These are phyloP conservation scores for Dactylonectria macrodidyma DNA, from an alignment of 2,329 filamentous ascomycete species.

Conservation along the genomic window DNA sequence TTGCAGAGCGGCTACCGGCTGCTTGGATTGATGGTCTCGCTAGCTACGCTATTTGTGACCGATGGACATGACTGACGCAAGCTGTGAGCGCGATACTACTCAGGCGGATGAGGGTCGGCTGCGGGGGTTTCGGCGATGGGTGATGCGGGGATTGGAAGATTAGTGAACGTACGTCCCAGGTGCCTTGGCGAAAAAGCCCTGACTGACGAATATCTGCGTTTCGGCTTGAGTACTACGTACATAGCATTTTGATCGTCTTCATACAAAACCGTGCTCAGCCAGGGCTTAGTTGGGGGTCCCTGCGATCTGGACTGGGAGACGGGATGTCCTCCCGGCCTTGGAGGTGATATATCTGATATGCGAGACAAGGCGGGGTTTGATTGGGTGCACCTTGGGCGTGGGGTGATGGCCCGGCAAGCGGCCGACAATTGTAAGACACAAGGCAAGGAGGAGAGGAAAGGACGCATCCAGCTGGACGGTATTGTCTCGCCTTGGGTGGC, in stretches of 20 bases:
- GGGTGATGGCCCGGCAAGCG: neutral
- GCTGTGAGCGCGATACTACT: neutral
- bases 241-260: neutral
- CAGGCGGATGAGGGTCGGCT: neutral
- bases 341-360: neutral
- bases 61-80: neutral
- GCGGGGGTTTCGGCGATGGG: neutral
- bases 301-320: neutral
- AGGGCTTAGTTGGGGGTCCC: neutral
- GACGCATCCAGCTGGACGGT: conserved; percentile 10
- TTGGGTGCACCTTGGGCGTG: neutral
- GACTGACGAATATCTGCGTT: neutral
- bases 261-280: neutral
- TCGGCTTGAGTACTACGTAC: neutral
- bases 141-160: neutral
- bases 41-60: neutral
- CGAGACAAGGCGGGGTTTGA: neutral
- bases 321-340: neutral
- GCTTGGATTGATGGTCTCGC: neutral
- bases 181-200: too few species aligned
- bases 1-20: neutral
- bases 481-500: conserved; percentile 13
- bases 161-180: neutral
- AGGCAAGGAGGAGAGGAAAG: neutral
- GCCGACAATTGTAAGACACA: neutral